Conservation (phyloP, 2,329 filamentous ascomycete species). For the Tympanopsis confertula region DNA sequence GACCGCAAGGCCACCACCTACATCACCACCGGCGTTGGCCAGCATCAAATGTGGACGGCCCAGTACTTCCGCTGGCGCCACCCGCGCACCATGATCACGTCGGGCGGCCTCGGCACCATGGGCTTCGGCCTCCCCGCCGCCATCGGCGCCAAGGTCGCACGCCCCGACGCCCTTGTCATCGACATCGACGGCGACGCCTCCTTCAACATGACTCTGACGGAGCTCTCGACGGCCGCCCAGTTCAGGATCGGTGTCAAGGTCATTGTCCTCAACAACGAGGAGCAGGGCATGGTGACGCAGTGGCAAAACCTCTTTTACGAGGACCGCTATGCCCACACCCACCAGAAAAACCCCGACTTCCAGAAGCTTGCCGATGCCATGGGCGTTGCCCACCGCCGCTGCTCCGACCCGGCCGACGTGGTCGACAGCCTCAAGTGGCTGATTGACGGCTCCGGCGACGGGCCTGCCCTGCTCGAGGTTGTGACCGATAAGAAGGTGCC, state of each 20-base stretch:
- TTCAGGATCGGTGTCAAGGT: conserved; percentile 96
- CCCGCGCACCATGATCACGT: conserved; percentile 89
- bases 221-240: conserved; percentile 83
- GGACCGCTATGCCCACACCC: conserved; percentile 82
- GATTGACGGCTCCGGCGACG: conserved; percentile 62
- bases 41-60: conserved; percentile 98
- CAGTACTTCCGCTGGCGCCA: conserved; percentile 93
- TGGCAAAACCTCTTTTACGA: conserved; percentile 98
- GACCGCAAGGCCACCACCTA: conserved; percentile 72
- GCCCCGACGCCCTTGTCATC: conserved; percentile 59
- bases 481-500: conserved; percentile 85
- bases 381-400: conserved; percentile 66
- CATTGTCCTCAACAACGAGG: conserved; percentile 89
- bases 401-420: conserved; percentile 65
- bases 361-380: conserved; percentile 87
- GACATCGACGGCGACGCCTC: conserved; percentile 98
- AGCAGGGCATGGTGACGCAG: conserved; percentile 97
- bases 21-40: conserved; percentile 87
- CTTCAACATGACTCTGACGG: conserved; percentile 96
- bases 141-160: conserved; percentile 85
- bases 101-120: conserved; percentile 91
- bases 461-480: conserved; percentile 83
- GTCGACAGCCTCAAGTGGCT: conserved; percentile 75
- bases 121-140: conserved; percentile 88
- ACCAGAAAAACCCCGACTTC: conserved; percentile 92